Conservation (phyloP, 192 early-diverging fungal genomes). For the Chytriomyces sp. region DNA sequence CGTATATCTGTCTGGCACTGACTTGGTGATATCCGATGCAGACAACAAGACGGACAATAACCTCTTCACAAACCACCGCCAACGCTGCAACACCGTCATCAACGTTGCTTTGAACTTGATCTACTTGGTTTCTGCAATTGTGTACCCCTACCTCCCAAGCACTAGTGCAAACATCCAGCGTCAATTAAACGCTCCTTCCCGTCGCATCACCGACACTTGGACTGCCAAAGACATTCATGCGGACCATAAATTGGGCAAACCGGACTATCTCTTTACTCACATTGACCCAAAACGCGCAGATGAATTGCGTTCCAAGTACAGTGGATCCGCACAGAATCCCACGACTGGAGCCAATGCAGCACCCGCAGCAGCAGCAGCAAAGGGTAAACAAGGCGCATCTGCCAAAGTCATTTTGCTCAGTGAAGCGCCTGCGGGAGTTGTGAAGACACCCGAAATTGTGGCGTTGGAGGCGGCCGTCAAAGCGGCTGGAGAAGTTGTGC, state of each 20-base stretch:
- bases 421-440: constrained; percentile 49
- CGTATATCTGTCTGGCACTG: not conserved
- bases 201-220: constrained; percentile 79
- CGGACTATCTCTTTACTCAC: constrained; percentile 89
- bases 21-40: not conserved
- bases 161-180: constrained; percentile 77
- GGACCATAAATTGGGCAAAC: constrained; percentile 82
- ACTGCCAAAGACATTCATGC: constrained; percentile 69
- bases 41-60: constrained; percentile 90
- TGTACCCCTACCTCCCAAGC: constrained; percentile 92
- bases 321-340: constrained; percentile 55
- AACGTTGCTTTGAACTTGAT: constrained; percentile 81
- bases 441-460: constrained; percentile 54
- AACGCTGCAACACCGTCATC: constrained; percentile 87
- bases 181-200: constrained; percentile 84
- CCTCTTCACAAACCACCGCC: constrained; percentile 77
- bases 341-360: constrained; percentile 15
- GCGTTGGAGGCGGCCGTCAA: constrained; percentile 62
- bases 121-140: constrained; percentile 85
- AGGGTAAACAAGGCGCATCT: constrained; percentile 41
- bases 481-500: constrained; percentile 60
- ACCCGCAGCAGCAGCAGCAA: constrained; percentile 19
- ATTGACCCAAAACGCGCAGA: constrained; percentile 87
- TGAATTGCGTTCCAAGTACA: constrained; percentile 80
- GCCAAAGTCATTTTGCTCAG: constrained; percentile 38